Evolutionary conservation across 176 grass and related monocot genomes (phyloP), one percentile per base, ranked within the genome.

Genomic region (Eragrostis nindensis): DNA sequence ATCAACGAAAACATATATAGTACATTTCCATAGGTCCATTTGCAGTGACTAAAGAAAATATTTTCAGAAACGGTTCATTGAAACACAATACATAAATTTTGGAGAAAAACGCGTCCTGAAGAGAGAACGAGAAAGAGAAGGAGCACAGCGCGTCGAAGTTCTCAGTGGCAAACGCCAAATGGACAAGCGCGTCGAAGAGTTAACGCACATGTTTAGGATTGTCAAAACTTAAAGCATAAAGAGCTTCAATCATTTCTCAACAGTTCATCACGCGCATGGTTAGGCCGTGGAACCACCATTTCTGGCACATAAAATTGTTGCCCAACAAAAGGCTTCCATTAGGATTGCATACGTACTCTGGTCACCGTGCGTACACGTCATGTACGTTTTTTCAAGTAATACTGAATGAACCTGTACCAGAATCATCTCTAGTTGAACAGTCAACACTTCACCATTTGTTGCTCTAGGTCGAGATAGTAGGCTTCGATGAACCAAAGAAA

Each of bases 401-500:
- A 32, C 62, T 41, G 30, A 62, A 61, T 52, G 43, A 62, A 70
- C 14, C 26, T 4, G 1, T 50, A 7, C 30, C 3, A 27, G 19
- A 62, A 53, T 40, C 26, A 40, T 77, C 14, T 70, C 7, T 7
- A 10, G 38, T 4, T 54, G 18, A 32, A 55, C 59, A 38, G 39
- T n/a, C 22, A 41, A 12, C 74, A 85, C n/a, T 7, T 19, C 42
- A 62, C 66, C 66, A 15, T 22, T 62, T 60, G 25, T 42, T 66
- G 16, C 5, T n/a, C 55, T 50, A 41, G 43, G 41, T 38, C 4
- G 44, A 70, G n/a, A 40, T 50, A 50, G 55, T 8, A 59, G 60
- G 5, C 66, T 84, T 84, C 44, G 70, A 60, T 84, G 53, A 13
- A 60, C 27, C 3, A 26, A 69, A 3, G 19, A 78, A 71, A 85